Evolutionary conservation across 2,329 filamentous ascomycete species (phyloP).

Genomic region (Diaporthe caulivora): DNA sequence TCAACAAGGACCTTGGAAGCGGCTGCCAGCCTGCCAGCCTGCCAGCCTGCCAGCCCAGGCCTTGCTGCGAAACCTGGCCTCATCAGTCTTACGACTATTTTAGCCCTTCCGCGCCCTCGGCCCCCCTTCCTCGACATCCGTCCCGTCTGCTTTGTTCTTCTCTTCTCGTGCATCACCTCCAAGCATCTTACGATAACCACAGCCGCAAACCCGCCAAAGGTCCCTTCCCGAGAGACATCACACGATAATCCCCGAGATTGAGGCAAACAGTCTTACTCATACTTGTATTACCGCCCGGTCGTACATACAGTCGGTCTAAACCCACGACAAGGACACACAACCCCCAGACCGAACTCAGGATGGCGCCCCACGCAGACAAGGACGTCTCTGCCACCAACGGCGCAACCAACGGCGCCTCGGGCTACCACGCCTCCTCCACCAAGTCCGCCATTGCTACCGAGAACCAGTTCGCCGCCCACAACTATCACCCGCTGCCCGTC

Average conservation of each 20-base stretch:
- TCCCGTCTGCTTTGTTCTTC: constrained; percentile 10
- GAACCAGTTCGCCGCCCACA: constrained; percentile 91
- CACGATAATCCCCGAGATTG: constrained; percentile 1
- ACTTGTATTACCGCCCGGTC: neutral
- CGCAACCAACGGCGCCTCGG: constrained; percentile 50
- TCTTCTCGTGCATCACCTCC: neutral
- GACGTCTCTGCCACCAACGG: constrained; percentile 55
- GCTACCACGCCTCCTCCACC: constrained; percentile 83
- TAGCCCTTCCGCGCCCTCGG: constrained; percentile 29
- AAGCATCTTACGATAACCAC: neutral
- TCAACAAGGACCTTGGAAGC: constrained; percentile 41
- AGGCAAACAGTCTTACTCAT: neutral
- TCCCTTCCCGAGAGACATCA: constrained; percentile 14
- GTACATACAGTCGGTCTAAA: neutral
- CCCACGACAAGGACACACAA: constrained; percentile 37
- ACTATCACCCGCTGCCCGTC: constrained; percentile 97
- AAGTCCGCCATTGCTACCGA: constrained; percentile 84
- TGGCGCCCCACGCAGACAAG: constrained; percentile 70
- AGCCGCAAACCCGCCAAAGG: constrained; percentile 14
- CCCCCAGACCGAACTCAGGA: constrained; percentile 48
- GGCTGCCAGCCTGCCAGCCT: constrained; percentile 42
- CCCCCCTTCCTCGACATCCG: neutral
- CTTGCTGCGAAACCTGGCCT: constrained; percentile 24
- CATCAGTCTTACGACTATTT: constrained; percentile 25
- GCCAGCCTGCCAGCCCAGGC: too few species aligned